These are phyloP conservation scores for Nidula microcarpa DNA, from an alignment of 768 basidiomycete species.

Conservation along the genomic window DNA sequence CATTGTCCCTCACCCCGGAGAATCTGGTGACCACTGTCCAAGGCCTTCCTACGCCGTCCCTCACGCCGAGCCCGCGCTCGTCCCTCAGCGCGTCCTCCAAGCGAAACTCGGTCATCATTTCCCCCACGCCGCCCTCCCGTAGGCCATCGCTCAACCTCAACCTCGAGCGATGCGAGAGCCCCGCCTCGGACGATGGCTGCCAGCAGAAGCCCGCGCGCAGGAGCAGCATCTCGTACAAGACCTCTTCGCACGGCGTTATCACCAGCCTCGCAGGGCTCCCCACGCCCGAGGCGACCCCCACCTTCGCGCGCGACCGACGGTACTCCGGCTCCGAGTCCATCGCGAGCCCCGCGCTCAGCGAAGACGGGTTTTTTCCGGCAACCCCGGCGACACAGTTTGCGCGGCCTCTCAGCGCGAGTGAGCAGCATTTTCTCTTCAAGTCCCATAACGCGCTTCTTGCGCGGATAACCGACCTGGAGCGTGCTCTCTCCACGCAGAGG, in stretches of 20 bases:
- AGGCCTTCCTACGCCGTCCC: constrained; percentile 50
- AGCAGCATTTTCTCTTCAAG: constrained; percentile 84
- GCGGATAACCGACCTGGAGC: constrained; percentile 80
- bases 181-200: constrained; percentile 21
- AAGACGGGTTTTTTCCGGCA: constrained; percentile 41
- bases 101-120: constrained; percentile 28
- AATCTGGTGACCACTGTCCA: constrained; percentile 31
- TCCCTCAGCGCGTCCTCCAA: constrained; percentile 17
- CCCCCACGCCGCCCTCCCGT: constrained; percentile 23
- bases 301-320: constrained; percentile 35
- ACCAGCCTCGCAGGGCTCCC: constrained; percentile 45
- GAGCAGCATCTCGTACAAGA: constrained; percentile 76
- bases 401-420: constrained; percentile 63
- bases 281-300: constrained; percentile 76
- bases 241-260: constrained; percentile 36
- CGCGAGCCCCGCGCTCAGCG: constrained; percentile 26
- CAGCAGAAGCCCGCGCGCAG: constrained; percentile 38
- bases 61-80: constrained; percentile 43
- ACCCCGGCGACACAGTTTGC: constrained; percentile 21
- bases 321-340: constrained; percentile 10
- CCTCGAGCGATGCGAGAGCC: constrained; percentile 20
- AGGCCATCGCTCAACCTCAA: constrained; percentile 37
- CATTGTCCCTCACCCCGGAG: constrained; percentile 65
- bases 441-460: constrained; percentile 80
- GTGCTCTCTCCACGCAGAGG: constrained; percentile 46